Conservation (phyloP, 495 filamentous ascomycete genomes). For the Penicillium bialowiezense region DNA sequence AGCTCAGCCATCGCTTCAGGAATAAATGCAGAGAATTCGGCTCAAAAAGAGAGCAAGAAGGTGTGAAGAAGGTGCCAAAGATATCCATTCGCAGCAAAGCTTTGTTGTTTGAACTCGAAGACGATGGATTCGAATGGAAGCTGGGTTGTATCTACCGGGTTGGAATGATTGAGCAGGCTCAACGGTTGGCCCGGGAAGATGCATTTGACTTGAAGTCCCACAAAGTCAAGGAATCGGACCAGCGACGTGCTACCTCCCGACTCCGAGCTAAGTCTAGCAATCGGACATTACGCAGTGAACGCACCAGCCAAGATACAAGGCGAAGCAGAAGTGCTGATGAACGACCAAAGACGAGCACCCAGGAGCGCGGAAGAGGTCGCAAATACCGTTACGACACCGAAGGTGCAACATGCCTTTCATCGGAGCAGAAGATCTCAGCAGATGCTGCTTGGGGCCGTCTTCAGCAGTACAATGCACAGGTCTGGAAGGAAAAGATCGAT, state of each 20-base stretch:
- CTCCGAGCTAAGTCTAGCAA: constrained; percentile 52
- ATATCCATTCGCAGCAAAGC: constrained; percentile 77
- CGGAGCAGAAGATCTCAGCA: constrained; percentile 63
- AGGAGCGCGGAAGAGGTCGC: constrained; percentile 32
- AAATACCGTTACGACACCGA: constrained; percentile 80
- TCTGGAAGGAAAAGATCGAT: constrained; percentile 92
- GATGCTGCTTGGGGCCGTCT: constrained; percentile 73
- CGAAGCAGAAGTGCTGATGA: constrained; percentile 56
- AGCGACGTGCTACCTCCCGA: constrained; percentile 49
- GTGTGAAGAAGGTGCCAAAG: constrained; percentile 79
- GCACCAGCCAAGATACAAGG: constrained; percentile 39
- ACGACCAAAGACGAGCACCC: constrained; percentile 30
- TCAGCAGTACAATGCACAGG: constrained; percentile 76
- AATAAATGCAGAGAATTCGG: constrained; percentile 85
- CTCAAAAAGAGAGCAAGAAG: constrained; percentile 75
- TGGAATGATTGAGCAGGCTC: constrained; percentile 83
- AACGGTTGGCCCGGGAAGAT: constrained; percentile 83
- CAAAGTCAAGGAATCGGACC: constrained; percentile 68
- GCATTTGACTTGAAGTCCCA: constrained; percentile 85
- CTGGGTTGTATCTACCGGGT: constrained; percentile 86
- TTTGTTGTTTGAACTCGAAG: constrained; percentile 86
- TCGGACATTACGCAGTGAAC: constrained; percentile 43
- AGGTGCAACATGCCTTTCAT: constrained; percentile 64
- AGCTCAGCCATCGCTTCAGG: constrained; percentile 86
- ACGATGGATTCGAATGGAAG: constrained; percentile 97